Conservation (phyloP, 768 basidiomycete genomes). For the Roridomyces roridus region DNA sequence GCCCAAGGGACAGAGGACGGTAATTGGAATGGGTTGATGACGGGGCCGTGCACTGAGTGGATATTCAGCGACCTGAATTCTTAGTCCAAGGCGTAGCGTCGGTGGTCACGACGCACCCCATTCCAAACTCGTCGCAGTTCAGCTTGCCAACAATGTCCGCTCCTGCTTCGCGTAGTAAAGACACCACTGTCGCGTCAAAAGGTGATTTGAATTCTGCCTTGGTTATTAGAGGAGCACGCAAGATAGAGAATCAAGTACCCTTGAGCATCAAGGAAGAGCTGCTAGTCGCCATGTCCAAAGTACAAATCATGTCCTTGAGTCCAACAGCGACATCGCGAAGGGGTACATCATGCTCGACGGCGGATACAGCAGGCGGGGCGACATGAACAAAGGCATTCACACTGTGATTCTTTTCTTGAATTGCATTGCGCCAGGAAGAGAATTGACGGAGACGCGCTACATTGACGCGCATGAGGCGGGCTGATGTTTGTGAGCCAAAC, state of each 20-base stretch:
- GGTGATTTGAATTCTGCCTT: slow-evolving; percentile 73
- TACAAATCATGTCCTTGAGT: slow-evolving; percentile 90
- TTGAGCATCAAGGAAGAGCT: slow-evolving; percentile 81
- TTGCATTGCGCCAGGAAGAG: slow-evolving; percentile 35
- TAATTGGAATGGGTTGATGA: slow-evolving; percentile 72
- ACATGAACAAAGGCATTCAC: slow-evolving; percentile 64
- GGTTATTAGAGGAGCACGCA: background rate
- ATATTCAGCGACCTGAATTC: slow-evolving; percentile 73
- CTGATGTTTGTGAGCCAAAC: background rate
- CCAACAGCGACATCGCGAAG: slow-evolving; percentile 61
- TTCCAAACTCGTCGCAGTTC: slow-evolving; percentile 98
- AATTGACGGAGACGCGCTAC: slow-evolving; percentile 16
- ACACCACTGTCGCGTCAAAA: slow-evolving; percentile 87
- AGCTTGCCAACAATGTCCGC: slow-evolving; percentile 86
- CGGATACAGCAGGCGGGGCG: slow-evolving; percentile 19
- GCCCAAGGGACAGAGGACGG: slow-evolving; percentile 29
- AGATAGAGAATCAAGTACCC: slow-evolving; percentile 41
- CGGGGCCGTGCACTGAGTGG: slow-evolving; percentile 76
- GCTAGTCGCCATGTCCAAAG: slow-evolving; percentile 63
- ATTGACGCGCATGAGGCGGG: slow-evolving; percentile 17
- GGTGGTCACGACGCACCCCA: slow-evolving; percentile 70
- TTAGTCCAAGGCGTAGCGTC: background rate
- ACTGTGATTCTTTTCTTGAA: slow-evolving; percentile 42
- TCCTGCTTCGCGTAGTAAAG: slow-evolving; percentile 62
- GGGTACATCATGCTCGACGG: slow-evolving; percentile 24